Evolutionary conservation across 179 eudicot species (phyloP).

Genomic region (Gypsophila paniculata): DNA sequence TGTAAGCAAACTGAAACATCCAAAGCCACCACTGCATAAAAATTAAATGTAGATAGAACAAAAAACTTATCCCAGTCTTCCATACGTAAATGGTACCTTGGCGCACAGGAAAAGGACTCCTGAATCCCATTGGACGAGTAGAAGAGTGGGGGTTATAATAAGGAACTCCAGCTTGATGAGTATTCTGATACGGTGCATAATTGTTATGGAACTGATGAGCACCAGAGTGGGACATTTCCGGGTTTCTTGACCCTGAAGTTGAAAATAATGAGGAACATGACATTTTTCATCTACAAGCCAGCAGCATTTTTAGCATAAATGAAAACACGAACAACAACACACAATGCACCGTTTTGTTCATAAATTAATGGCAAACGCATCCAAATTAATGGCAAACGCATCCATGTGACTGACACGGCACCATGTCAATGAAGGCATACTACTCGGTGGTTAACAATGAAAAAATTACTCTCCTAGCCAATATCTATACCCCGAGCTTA

Average conservation of each 20-base stretch:
- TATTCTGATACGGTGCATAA: conserved; percentile 34
- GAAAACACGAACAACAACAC: no score
- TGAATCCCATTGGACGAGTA: conserved; percentile 20
- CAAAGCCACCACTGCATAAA: background rate
- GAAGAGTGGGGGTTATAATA: background rate
- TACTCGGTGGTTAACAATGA: no score
- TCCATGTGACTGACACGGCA: no score
- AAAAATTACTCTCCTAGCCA: no score
- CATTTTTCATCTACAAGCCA: conserved; percentile 9
- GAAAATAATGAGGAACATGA: background rate
- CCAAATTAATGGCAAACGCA: no score
- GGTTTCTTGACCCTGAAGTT: conserved; percentile 40
- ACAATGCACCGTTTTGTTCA: no score
- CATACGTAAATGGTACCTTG: conserved; percentile 27
- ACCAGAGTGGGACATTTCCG: conserved; percentile 32
- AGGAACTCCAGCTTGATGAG: conserved; percentile 34
- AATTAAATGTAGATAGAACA: background rate
- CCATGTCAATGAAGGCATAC: no score
- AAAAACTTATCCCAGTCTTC: background rate
- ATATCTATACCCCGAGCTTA: background rate
- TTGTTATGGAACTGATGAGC: conserved; percentile 35
- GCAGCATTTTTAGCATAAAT: background rate
- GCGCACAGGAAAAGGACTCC: conserved; percentile 28
- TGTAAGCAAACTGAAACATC: conserved; percentile 5
- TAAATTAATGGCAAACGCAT: no score